Base-by-base conservation (phyloP, 371 early-diverging fungal genomes). In the Mucor velutinosus region DNA sequence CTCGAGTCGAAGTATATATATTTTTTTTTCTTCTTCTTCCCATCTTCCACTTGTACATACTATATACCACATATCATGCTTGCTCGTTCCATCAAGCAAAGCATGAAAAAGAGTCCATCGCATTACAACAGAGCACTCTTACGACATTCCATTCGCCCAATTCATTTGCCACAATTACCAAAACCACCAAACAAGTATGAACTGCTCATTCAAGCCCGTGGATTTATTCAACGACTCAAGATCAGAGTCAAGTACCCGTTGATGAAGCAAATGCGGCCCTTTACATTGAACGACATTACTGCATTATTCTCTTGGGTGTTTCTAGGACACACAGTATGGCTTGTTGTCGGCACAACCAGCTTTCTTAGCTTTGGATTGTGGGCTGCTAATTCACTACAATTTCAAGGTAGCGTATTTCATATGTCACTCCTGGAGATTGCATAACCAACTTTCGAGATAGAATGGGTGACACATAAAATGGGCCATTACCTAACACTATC, bases 221-320 rank as follows among this genome's bases (percentile, higher is more conserved):
- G 82, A 35, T 83, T 83, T 62, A 71, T 82, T 47, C 74, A 79
- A 55, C 77, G 89, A 21, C 71, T 86, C 37, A 85, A 85, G 70
- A 78, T 87, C 37, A 84, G 87, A 21, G 74, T 87, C 29, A 86
- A 87, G 66, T 77, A 84, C 33, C 79, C 85, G 15, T 58, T 90
- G 32, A 88, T 90, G 89, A 77, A 83, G 30, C 87, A 86, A 67
- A 89, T 88, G 72, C 84, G 93, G 17, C 93, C 93, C 0, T 94
- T 91, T 90, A 93, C 91, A 2, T 65, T 92, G 7, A 96, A 98
- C 71, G 97, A 98, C 70, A 76, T 94, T 43, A 86, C 95, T 32
- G 98, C 97, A 0, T 62, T 97, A 71, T 88, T 92, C 57, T 91
- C 94, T 3, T 98, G 97, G 97, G 76, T 95, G 0, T 90, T 97